phyloP scores from a whole-genome alignment of 2,329 filamentous ascomycete species.

The Penicillium sp. region DNA sequence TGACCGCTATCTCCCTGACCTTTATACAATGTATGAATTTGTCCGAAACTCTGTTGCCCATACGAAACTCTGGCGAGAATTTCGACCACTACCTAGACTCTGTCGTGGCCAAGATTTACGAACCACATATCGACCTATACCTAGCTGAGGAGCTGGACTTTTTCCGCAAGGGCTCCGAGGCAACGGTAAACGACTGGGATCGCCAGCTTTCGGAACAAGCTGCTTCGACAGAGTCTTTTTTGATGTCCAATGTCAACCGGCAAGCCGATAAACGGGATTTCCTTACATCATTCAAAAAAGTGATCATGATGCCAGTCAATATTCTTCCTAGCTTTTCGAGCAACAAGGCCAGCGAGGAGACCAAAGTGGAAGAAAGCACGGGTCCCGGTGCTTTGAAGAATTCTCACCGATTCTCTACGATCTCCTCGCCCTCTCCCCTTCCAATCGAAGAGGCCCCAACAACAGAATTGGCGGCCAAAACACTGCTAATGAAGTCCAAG shows the following conservation, averaged over 20 bases:
- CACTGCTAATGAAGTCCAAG: conserved; percentile 93
- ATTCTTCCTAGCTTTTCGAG: conserved; percentile 72
- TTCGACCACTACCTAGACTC: conserved; percentile 66
- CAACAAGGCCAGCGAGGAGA: conserved; percentile 53
- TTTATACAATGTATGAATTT: conserved; percentile 85
- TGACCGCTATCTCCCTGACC: conserved; percentile 81
- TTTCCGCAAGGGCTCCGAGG: conserved; percentile 74
- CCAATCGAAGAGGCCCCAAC: conserved; percentile 69
- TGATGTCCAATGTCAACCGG: conserved; percentile 92
- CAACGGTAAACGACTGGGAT: conserved; percentile 82
- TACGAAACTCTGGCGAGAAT: conserved; percentile 58
- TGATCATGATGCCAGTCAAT: conserved; percentile 98
- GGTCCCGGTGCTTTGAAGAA: conserved; percentile 25
- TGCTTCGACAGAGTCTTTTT: conserved; percentile 85
- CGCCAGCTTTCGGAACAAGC: conserved; percentile 89
- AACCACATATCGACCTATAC: conserved; percentile 91
- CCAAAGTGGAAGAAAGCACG: conserved; percentile 26
- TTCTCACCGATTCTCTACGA: conserved; percentile 40
- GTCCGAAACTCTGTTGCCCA: conserved; percentile 67
- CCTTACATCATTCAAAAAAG: conserved; percentile 93
- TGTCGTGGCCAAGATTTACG: conserved; percentile 73
- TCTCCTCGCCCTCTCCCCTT: conserved; percentile 34
- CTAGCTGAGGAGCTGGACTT: conserved; percentile 85
- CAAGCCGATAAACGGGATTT: conserved; percentile 97
- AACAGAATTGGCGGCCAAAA: conserved; percentile 91